Evolutionary conservation across 352 stramenopile species (phyloP).

Genomic region (Blastocystis sp.): DNA sequence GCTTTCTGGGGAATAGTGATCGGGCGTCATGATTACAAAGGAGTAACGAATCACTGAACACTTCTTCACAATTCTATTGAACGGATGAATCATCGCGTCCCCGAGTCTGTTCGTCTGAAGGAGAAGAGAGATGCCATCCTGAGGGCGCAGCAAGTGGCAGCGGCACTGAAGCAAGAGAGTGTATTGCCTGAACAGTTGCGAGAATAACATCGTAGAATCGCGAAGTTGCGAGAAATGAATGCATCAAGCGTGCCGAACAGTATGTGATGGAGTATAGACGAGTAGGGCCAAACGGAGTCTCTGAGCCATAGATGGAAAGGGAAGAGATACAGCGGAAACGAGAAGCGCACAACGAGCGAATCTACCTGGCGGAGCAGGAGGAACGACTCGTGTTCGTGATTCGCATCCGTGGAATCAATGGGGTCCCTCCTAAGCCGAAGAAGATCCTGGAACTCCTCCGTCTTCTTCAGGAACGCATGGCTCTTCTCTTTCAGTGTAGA

Average conservation of each 20-base stretch:
- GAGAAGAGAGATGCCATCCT: slow-evolving; percentile 50
- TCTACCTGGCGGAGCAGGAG: slow-evolving; percentile 90
- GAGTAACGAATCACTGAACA: slow-evolving; percentile 44
- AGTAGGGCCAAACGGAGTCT: neutral
- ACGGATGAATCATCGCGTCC: slow-evolving; percentile 13
- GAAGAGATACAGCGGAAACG: slow-evolving; percentile 87
- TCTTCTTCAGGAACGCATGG: slow-evolving; percentile 82
- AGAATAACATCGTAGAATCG: neutral
- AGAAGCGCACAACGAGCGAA: slow-evolving; percentile 90
- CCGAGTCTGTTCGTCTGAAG: slow-evolving; percentile 57
- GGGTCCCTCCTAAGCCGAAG: slow-evolving; percentile 32
- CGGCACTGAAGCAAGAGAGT: slow-evolving; percentile 16
- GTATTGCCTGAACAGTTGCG: neutral
- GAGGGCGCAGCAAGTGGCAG: slow-evolving; percentile 2
- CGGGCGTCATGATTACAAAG: neutral
- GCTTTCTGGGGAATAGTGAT: slow-evolving; percentile 17
- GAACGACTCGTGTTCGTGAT: slow-evolving; percentile 93
- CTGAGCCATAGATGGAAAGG: slow-evolving; percentile 81
- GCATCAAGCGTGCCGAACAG: slow-evolving; percentile 40
- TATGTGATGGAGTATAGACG: slow-evolving; percentile 75
- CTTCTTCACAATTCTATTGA: neutral
- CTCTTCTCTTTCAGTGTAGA: slow-evolving; percentile 72
- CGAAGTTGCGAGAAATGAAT: neutral
- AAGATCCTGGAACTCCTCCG: slow-evolving; percentile 98
- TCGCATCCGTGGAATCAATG: slow-evolving; percentile 94